phyloP scores from a whole-genome alignment of 495 filamentous ascomycete genomes.

The Daldinia vernicosa region DNA sequence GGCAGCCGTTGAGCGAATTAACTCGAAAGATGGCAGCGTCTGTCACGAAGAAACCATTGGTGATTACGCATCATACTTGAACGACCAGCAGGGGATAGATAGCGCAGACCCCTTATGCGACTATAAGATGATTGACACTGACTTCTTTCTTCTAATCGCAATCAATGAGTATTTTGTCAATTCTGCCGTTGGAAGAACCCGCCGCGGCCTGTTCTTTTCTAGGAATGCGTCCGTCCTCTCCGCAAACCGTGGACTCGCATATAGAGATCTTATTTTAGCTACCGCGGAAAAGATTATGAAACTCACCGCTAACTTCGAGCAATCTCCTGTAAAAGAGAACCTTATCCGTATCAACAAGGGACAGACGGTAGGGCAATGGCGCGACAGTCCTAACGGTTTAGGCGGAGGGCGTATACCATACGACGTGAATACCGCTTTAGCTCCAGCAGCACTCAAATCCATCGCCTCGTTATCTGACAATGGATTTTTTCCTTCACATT shows the following conservation, averaged over 20 bases:
- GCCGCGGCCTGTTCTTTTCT: slow-evolving; percentile 59
- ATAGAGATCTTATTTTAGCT: slow-evolving; percentile 59
- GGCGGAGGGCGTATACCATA: slow-evolving; percentile 71
- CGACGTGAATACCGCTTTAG: slow-evolving; percentile 71
- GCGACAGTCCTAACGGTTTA: slow-evolving; percentile 67
- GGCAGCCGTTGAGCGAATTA: slow-evolving; percentile 67
- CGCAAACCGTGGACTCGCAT: slow-evolving; percentile 61
- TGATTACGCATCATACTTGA: slow-evolving; percentile 70
- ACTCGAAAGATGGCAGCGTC: slow-evolving; percentile 65
- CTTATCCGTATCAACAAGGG: slow-evolving; percentile 65
- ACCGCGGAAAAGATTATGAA: slow-evolving; percentile 68
- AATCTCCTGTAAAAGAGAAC: slow-evolving; percentile 55
- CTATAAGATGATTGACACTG: slow-evolving; percentile 74
- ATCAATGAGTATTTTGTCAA: slow-evolving; percentile 68
- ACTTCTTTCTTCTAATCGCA: slow-evolving; percentile 66
- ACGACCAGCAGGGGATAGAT: slow-evolving; percentile 60
- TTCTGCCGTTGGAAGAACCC: slow-evolving; percentile 52
- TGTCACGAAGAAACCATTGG: slow-evolving; percentile 74
- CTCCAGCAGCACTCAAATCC: slow-evolving; percentile 67
- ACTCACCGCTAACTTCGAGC: slow-evolving; percentile 61
- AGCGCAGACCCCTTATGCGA: slow-evolving; percentile 65
- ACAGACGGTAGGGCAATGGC: slow-evolving; percentile 69
- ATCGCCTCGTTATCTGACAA: slow-evolving; percentile 61
- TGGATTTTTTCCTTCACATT: slow-evolving; percentile 60
- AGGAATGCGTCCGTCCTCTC: slow-evolving; percentile 57